Base-by-base conservation (phyloP, 345 rosid genomes). In the Hirschfeldia incana region DNA sequence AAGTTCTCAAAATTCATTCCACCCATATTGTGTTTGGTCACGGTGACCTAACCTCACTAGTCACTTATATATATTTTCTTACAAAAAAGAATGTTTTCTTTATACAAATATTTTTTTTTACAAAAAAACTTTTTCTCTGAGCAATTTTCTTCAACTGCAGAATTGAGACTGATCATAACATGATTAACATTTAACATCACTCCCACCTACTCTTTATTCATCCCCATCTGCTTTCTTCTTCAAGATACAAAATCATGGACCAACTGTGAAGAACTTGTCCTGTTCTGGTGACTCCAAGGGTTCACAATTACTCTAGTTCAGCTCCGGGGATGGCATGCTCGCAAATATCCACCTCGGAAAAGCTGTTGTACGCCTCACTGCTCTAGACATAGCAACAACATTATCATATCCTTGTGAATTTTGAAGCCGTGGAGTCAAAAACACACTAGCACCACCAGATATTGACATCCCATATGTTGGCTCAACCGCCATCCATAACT, bases 381-480 rank as follows among this genome's bases (percentile, higher is more conserved):
- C 85, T 84, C 21, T 21, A 75, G 86, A 91, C 85, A 21, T 21
- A 21, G 21, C 21, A 21, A 21, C 21, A 21, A 21, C 21, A 21
- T 21, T 21, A 21, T 21, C 37, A 93, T 85, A 8, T 21, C 80
- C 46, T 69, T 95, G 93, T 2, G 87, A 85, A 64, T 88, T 93
- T 76, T 96, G 97, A 85, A 96, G 88, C 4, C 99, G 98, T 30
- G 93, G 70, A 0, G 99, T 92, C 27, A 96, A 89, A 29, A 97
- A 93, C 63, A 96, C 97, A 49, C 85, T 89, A 4, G 84, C 4
- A 85, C 86, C 4, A 90, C 91, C 11, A 88, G 9, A 88, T 85
- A 92, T 82, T 37, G 89, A 90, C 81, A 85, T 70, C 59, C 74
- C 27, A 0, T 29, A 29, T 29, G 32, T 29, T 29, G 32, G 32